Percentiles rank a stretch among this genome's conserved stretches.
Evolutionary conservation across 805 yeast genomes (phyloP).

Genomic region (Kodamaea jinghongensis): DNA sequence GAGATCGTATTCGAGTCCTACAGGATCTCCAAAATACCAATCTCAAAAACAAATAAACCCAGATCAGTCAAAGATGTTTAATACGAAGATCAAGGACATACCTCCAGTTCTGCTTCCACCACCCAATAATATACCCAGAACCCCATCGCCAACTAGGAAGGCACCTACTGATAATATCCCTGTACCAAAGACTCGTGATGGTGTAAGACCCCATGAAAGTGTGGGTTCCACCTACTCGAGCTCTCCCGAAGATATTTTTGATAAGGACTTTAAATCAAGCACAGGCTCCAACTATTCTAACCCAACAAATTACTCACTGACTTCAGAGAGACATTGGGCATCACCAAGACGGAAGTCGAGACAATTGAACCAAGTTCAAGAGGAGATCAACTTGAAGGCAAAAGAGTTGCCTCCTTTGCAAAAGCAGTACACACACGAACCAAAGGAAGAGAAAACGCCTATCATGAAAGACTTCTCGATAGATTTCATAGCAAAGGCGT

Average conservation of each 20-base stretch:
- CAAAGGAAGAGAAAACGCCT: conserved; percentile 24
- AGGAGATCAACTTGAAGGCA: conserved; percentile 34
- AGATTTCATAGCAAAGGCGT: conserved; percentile 45
- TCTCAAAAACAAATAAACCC: conserved; percentile 6
- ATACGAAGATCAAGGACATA: conserved; percentile 1
- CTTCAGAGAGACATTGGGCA: conserved; percentile 39
- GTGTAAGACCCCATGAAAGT: not conserved
- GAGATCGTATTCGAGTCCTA: conserved; percentile 1
- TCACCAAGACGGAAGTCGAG: conserved; percentile 39
- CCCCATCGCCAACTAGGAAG: conserved; percentile 8
- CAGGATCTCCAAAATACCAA: not conserved
- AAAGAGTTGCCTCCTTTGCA: conserved; percentile 25
- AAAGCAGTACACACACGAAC: conserved; percentile 8
- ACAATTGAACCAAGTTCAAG: conserved; percentile 35
- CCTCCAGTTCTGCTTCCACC: conserved; percentile 6
- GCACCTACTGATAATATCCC: conserved; percentile 5
- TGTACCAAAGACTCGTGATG: conserved; percentile 4
- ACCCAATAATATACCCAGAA: conserved; percentile 3
- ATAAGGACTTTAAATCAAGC: conserved; percentile 9
- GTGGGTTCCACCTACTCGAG: conserved; percentile 12
- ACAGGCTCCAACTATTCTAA: conserved; percentile 32
- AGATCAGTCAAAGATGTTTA: too few relatives aligned
- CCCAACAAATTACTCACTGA: conserved; percentile 29
- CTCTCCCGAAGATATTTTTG: conserved; percentile 15
- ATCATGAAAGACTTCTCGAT: conserved; percentile 43